Conservation (phyloP, 495 filamentous ascomycete genomes). For the Penicillium herquei region DNA sequence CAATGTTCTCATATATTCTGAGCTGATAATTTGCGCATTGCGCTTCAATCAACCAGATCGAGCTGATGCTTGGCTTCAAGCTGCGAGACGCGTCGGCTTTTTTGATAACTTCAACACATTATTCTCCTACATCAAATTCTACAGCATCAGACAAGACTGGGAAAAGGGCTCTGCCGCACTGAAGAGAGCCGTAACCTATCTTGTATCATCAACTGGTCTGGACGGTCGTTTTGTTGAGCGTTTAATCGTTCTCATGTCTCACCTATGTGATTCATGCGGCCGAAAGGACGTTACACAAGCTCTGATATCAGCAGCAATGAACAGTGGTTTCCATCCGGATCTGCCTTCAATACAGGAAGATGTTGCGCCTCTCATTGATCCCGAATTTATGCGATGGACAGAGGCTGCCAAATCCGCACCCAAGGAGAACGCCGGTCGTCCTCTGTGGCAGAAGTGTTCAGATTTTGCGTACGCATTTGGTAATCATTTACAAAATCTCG, state of each 20-base stretch:
- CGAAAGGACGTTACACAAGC: constrained; percentile 28
- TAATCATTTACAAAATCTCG: constrained; percentile 24
- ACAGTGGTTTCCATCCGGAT: constrained; percentile 36
- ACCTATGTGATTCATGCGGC: constrained; percentile 38
- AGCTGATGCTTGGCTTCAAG: constrained; percentile 44
- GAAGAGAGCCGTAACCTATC: constrained; percentile 35
- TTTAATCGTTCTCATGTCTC: constrained; percentile 39
- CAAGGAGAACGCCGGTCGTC: constrained; percentile 15
- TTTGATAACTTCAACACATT: constrained; percentile 42
- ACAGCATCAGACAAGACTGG: constrained; percentile 40
- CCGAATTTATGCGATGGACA: constrained; percentile 26
- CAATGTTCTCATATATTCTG: constrained; percentile 35
- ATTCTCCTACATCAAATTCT: constrained; percentile 39
- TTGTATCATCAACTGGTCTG: constrained; percentile 35
- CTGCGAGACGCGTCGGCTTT: constrained; percentile 36
- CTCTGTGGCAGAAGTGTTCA: constrained; percentile 37
- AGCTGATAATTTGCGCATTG: constrained; percentile 36
- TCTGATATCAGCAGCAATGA: constrained; percentile 37
- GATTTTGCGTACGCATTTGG: constrained; percentile 30
- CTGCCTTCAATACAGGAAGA: constrained; percentile 28
- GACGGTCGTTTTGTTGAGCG: constrained; percentile 25
- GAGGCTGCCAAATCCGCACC: constrained; percentile 19
- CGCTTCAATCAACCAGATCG: constrained; percentile 45
- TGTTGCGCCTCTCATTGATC: constrained; percentile 25
- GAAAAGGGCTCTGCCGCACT: constrained; percentile 32